phyloP scores from a whole-genome alignment of 805 yeast genomes.

The Metschnikowia baotianmanensis region DNA sequence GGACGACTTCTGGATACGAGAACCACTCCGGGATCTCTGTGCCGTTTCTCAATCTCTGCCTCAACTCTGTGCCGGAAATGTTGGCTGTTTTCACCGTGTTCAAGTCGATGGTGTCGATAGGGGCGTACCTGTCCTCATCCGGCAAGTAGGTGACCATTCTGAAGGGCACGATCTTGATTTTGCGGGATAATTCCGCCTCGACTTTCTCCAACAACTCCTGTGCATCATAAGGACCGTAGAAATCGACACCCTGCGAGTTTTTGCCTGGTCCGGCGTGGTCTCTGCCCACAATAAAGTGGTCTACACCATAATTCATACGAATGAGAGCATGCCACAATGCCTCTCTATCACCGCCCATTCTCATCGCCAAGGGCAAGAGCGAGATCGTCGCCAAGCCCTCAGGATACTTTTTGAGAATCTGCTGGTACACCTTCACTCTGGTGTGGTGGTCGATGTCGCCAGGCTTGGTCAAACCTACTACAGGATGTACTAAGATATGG shows the following conservation, averaged over 20 bases:
- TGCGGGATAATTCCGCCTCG: slow-evolving; percentile 64
- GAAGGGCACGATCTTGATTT: slow-evolving; percentile 88
- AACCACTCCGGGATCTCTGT: slow-evolving; percentile 94
- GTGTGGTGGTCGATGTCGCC: slow-evolving; percentile 98
- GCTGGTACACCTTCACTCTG: slow-evolving; percentile 92
- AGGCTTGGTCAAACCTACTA: slow-evolving; percentile 94
- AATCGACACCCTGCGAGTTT: slow-evolving; percentile 84
- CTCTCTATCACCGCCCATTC: slow-evolving; percentile 99
- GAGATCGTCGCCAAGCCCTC: slow-evolving; percentile 90
- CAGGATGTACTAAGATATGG: slow-evolving; percentile 86
- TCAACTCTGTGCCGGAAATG: slow-evolving; percentile 91
- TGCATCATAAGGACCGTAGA: slow-evolving; percentile 97
- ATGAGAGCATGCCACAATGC: slow-evolving; percentile 98
- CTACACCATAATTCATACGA: slow-evolving; percentile 94
- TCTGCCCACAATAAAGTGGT: slow-evolving; percentile 96
- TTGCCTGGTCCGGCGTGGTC: slow-evolving; percentile 98
- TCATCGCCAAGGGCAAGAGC: slow-evolving; percentile 91
- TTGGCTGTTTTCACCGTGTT: slow-evolving; percentile 76
- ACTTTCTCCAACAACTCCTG: slow-evolving; percentile 80
- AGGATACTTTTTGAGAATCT: slow-evolving; percentile 88
- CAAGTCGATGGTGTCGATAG: slow-evolving; percentile 84
- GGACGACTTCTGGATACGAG: slow-evolving; percentile 94
- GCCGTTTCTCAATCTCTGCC: slow-evolving; percentile 84
- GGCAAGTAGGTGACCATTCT: slow-evolving; percentile 96
- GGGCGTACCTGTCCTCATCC: slow-evolving; percentile 92